These are phyloP conservation scores for Saturnispora halmiae DNA, from an alignment of 805 yeast species.

Conservation along the genomic window DNA sequence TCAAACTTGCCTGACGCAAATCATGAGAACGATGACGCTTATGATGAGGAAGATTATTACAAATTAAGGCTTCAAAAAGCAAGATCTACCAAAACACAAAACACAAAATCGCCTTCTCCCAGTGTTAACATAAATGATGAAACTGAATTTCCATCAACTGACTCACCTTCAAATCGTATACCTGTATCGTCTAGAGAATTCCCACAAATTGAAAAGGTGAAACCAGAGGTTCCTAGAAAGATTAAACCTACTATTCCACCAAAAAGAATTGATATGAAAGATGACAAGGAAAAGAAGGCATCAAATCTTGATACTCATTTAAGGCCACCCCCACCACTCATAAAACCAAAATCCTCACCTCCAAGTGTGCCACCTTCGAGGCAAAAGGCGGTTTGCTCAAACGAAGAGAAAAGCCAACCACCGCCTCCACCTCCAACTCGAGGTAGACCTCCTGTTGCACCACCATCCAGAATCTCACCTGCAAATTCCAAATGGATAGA, in stretches of 20 bases:
- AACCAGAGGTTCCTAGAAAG: slow-evolving; percentile 9
- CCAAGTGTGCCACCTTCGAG: slow-evolving; percentile 14
- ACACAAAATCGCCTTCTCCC: neutral
- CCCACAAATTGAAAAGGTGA: slow-evolving; percentile 6
- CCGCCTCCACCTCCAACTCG: slow-evolving; percentile 13
- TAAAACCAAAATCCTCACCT: slow-evolving; percentile 13
- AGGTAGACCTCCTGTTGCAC: slow-evolving; percentile 11
- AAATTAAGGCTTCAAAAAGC: slow-evolving; percentile 5
- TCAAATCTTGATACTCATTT: neutral
- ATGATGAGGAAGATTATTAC: slow-evolving; percentile 4
- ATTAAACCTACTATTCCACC: slow-evolving; percentile 12
- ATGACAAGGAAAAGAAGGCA: neutral
- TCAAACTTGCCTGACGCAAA: slow-evolving; percentile 4
- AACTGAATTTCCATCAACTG: too few species aligned
- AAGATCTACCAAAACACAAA: slow-evolving; percentile 1
- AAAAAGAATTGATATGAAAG: too few species aligned
- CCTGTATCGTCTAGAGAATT: too few species aligned
- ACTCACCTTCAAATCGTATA: too few species aligned
- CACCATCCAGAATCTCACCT: slow-evolving; percentile 8
- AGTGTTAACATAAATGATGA: too few species aligned
- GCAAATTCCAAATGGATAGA: slow-evolving; percentile 18
- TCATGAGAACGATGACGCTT: slow-evolving; percentile 5
- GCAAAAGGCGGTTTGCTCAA: neutral
- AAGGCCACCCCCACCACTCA: slow-evolving; percentile 7
- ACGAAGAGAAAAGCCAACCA: neutral